Conservation (phyloP, 2,329 filamentous ascomycete genomes). For the Fusarium chaquense region DNA sequence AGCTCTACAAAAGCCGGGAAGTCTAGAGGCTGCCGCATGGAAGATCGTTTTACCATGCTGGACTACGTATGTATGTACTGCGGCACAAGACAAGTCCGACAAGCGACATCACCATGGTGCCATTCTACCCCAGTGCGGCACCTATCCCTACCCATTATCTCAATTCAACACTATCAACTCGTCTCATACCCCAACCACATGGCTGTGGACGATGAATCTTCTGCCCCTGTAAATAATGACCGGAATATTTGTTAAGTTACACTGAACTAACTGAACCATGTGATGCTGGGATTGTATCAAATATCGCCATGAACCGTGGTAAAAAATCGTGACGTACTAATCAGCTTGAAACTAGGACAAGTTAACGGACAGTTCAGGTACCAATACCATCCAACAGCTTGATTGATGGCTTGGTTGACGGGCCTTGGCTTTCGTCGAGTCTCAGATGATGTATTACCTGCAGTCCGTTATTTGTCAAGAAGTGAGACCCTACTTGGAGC, state of each 20-base stretch:
- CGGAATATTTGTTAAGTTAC: constrained; percentile 23
- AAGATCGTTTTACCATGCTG: constrained; percentile 2
- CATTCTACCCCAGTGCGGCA: constrained; percentile 26
- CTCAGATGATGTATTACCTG: constrained; percentile 15
- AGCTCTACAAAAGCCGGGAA: not conserved
- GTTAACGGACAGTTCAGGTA: not conserved
- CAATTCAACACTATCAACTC: not conserved
- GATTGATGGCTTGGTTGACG: not conserved
- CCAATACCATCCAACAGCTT: not conserved
- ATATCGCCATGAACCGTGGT: not conserved
- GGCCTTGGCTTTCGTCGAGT: constrained; percentile 12
- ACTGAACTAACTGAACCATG: constrained; percentile 1
- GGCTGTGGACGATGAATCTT: constrained; percentile 8
- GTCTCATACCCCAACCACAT: constrained; percentile 29
- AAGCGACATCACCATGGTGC: constrained; percentile 34
- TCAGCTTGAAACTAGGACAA: not conserved
- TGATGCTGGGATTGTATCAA: not conserved
- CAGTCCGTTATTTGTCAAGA: constrained; percentile 20
- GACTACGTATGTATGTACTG: not conserved
- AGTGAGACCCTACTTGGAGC: constrained; percentile 7
- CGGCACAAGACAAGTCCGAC: constrained; percentile 1
- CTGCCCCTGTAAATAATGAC: constrained; percentile 12
- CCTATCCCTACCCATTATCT: constrained; percentile 18
- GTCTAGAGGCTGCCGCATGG: not conserved
- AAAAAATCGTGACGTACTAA: not conserved